Base-by-base conservation (phyloP, 2,329 filamentous ascomycete species). In the Exophiala spinifera region DNA sequence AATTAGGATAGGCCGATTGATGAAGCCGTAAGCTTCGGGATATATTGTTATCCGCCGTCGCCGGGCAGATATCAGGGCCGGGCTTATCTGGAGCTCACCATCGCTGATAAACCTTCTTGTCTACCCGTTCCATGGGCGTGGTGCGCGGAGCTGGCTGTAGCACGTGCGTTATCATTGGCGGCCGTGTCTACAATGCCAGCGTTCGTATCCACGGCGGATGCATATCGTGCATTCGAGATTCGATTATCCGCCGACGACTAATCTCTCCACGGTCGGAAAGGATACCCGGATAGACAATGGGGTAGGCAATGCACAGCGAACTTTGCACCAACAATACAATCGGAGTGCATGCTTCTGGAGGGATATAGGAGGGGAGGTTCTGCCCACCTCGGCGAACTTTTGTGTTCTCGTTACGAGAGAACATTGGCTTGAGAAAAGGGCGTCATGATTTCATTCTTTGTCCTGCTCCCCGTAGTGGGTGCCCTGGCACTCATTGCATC, bases 401-500 rank as follows among this genome's bases (percentile, higher is more conserved):
- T 34, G n/a, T 44, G 25, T 44, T 36, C 34, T 14, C 7, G n/a
- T 50, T 51, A 44, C 39, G 31, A 20, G 49, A 33, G 39, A 4
- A n/a, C 37, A 20, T 45, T 31, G 37, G 23, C 23, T 21, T 51
- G 31, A 4, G 45, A 25, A 19, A 44, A 44, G 44, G 39, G 49
- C 37, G 25, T 33, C 49, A 51, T 51, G 49, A 34, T 51, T 44
- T 51, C 49, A 33, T 44, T 44, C 49, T 34, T 51, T 39, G 11
- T 51, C 39, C 34, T 43, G 37, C 37, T 51, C 23, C 49, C 25
- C 37, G 39, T 44, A n/a, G 23, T 51, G 37, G 49, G 49, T 51
- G 49, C 25, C 34, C 20, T 51, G 37, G 39, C 37, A 45, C 37
- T 51, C 39, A 45, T 51, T 45, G 21, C 49, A 19, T 44, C 49